These are phyloP conservation scores for Ramichloridium luteum DNA, from an alignment of 2,329 filamentous ascomycete genomes.

Conservation along the genomic window DNA sequence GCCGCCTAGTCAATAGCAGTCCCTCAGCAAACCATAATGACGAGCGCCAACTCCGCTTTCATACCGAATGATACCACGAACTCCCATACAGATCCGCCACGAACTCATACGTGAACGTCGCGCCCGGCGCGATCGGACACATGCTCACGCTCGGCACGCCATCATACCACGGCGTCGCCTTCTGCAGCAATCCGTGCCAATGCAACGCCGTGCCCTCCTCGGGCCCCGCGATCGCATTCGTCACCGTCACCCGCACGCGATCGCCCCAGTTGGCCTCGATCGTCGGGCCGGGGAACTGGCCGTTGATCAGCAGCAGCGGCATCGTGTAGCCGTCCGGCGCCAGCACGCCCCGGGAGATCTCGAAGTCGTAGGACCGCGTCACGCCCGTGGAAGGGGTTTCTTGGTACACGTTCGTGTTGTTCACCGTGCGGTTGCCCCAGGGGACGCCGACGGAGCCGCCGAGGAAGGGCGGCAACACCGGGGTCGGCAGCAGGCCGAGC, in stretches of 20 bases:
- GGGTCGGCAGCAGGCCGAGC: slow-evolving; percentile 7
- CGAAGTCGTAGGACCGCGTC: slow-evolving; percentile 18
- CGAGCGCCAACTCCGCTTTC: no score
- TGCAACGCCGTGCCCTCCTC: slow-evolving; percentile 29
- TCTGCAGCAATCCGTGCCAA: slow-evolving; percentile 30
- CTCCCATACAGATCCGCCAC: slow-evolving; percentile 28
- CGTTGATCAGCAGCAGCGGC: slow-evolving; percentile 14
- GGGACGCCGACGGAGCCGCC: slow-evolving; percentile 15
- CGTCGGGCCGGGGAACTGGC: slow-evolving; percentile 15
- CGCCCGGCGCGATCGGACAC: slow-evolving; percentile 31
- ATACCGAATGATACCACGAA: slow-evolving; percentile 29
- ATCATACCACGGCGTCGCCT: slow-evolving; percentile 28
- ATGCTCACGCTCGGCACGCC: slow-evolving; percentile 31
- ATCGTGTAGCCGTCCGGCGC: slow-evolving; percentile 16
- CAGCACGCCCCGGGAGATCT: slow-evolving; percentile 11
- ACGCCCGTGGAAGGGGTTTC: slow-evolving; percentile 17
- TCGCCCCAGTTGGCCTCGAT: slow-evolving; percentile 30
- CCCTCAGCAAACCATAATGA: no score
- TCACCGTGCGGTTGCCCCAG: slow-evolving; percentile 19
- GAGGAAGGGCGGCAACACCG: slow-evolving; percentile 8
- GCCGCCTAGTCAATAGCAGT: no score
- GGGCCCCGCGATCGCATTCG: slow-evolving; percentile 17
- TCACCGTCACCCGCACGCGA: slow-evolving; percentile 21
- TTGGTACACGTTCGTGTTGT: slow-evolving; percentile 16
- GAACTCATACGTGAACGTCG: slow-evolving; percentile 29